A percentile compares a stretch with the other conserved stretches of the same genome.
phyloP scores from a whole-genome alignment of 2,329 filamentous ascomycete genomes.

The Epichloe coenophiala region DNA sequence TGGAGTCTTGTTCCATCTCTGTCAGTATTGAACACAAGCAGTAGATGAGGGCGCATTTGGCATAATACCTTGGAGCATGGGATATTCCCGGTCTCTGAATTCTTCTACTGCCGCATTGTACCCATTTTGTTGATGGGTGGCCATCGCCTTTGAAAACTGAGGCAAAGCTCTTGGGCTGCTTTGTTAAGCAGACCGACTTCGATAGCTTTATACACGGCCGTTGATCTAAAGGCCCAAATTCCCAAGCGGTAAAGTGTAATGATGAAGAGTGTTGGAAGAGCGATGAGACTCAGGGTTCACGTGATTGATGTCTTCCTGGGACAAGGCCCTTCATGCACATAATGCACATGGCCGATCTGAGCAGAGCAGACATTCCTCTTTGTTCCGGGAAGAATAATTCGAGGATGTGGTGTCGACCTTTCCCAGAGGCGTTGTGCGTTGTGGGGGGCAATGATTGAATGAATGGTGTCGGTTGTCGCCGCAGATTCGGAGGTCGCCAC shows the following conservation, averaged over 20 bases:
- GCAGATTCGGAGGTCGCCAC: slow-evolving; percentile 21
- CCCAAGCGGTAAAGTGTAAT: background rate
- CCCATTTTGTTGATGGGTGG: background rate
- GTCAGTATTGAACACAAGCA: background rate
- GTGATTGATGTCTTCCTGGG: background rate
- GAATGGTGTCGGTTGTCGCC: slow-evolving; percentile 4
- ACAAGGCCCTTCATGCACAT: background rate
- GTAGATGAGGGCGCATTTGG: background rate
- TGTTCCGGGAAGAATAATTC: background rate
- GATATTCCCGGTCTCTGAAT: slow-evolving; percentile 48
- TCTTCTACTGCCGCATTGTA: slow-evolving; percentile 49
- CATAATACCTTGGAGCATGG: slow-evolving; percentile 50
- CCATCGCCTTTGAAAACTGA: background rate
- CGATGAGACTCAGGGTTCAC: background rate
- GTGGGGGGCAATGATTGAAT: background rate
- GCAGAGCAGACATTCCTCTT: background rate
- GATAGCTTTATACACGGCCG: background rate
- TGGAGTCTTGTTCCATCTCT: slow-evolving; percentile 36
- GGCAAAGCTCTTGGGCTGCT: background rate
- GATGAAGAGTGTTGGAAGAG: background rate
- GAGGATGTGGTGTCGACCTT: background rate
- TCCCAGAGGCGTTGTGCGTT: background rate
- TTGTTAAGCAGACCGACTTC: too few relatives aligned
- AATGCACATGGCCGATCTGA: background rate
- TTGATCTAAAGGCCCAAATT: background rate